Conservation (phyloP, 805 yeast genomes). For the Kuraishia borneana region DNA sequence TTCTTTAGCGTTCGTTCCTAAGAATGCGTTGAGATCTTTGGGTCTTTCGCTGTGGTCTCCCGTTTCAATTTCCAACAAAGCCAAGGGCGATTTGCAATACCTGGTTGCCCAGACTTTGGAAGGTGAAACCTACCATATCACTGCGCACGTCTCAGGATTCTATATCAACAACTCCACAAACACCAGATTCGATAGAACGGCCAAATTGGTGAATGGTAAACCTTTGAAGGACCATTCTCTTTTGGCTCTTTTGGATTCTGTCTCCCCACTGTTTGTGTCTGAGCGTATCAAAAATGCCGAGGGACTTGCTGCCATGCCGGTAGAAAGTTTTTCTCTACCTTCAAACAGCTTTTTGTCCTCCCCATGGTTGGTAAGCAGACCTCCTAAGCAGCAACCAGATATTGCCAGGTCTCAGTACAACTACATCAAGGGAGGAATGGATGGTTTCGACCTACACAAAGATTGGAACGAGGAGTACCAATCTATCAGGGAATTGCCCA, state of each 20-base stretch:
- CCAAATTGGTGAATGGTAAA: slow-evolving; percentile 16
- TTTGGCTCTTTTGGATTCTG: slow-evolving; percentile 44
- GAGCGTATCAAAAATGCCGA: slow-evolving; percentile 9
- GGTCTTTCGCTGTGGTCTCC: slow-evolving; percentile 79
- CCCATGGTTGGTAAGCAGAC: slow-evolving; percentile 64
- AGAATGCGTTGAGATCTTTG: slow-evolving; percentile 44
- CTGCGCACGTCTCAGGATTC: slow-evolving; percentile 74
- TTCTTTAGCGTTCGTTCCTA: slow-evolving; percentile 19
- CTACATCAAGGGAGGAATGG: slow-evolving; percentile 42
- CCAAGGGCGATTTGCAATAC: slow-evolving; percentile 73
- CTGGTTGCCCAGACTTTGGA: slow-evolving; percentile 70
- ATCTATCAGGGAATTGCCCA: slow-evolving; percentile 63
- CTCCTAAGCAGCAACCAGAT: slow-evolving; percentile 33
- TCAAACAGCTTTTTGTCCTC: slow-evolving; percentile 46
- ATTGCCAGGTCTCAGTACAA: slow-evolving; percentile 47
- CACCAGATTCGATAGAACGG: slow-evolving; percentile 58
- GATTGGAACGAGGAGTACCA: slow-evolving; percentile 94
- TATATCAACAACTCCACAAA: slow-evolving; percentile 61
- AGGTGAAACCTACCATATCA: slow-evolving; percentile 66
- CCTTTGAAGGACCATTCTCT: slow-evolving; percentile 36
- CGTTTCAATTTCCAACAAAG: slow-evolving; percentile 49
- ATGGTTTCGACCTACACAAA: slow-evolving; percentile 44
- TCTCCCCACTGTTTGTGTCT: slow-evolving; percentile 48
- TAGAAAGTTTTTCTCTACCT: slow-evolving; percentile 48
- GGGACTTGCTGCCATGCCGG: slow-evolving; percentile 41